These are phyloP conservation scores for Stachybotrys chartarum DNA, from an alignment of 2,329 filamentous ascomycete species.

Conservation along the genomic window DNA sequence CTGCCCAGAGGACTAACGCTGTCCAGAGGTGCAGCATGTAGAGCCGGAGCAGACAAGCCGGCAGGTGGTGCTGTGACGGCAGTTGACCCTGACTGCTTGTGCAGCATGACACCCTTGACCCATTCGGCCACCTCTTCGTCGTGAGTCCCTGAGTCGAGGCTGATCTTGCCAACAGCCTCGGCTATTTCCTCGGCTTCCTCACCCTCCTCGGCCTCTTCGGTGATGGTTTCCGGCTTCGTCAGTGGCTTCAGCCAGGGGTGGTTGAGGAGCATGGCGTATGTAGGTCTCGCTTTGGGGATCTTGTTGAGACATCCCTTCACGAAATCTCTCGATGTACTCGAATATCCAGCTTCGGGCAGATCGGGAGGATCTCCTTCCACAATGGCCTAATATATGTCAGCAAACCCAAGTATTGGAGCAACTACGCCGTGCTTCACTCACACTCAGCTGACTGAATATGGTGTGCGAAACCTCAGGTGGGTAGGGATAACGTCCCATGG, in stretches of 20 bases:
- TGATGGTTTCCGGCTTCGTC: constrained; percentile 67
- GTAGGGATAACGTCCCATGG: constrained; percentile 90
- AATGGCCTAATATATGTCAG: constrained; percentile 62
- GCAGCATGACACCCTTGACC: constrained; percentile 66
- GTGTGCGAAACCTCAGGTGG: constrained; percentile 96
- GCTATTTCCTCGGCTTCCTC: constrained; percentile 37
- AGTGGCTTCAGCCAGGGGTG: constrained; percentile 81
- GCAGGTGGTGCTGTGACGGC: constrained; percentile 15
- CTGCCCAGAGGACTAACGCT: constrained; percentile 51
- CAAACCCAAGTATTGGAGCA: not conserved
- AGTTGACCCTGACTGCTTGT: constrained; percentile 41
- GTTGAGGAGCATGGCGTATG: constrained; percentile 80
- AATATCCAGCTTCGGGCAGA: constrained; percentile 73
- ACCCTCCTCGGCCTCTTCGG: constrained; percentile 61
- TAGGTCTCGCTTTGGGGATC: constrained; percentile 84
- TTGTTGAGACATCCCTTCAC: constrained; percentile 89
- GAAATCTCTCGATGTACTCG: constrained; percentile 75
- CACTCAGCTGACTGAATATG: constrained; percentile 94
- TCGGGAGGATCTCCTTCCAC: constrained; percentile 94
- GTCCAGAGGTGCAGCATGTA: constrained; percentile 83
- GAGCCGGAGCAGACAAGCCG: constrained; percentile 61
- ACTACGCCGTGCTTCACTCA: constrained; percentile 45
- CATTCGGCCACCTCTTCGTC: constrained; percentile 83
- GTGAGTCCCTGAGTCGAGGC: constrained; percentile 36
- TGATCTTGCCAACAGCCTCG: constrained; percentile 36